Base-by-base conservation (phyloP, 352 stramenopile species). In the Globisporangium ultimum region DNA sequence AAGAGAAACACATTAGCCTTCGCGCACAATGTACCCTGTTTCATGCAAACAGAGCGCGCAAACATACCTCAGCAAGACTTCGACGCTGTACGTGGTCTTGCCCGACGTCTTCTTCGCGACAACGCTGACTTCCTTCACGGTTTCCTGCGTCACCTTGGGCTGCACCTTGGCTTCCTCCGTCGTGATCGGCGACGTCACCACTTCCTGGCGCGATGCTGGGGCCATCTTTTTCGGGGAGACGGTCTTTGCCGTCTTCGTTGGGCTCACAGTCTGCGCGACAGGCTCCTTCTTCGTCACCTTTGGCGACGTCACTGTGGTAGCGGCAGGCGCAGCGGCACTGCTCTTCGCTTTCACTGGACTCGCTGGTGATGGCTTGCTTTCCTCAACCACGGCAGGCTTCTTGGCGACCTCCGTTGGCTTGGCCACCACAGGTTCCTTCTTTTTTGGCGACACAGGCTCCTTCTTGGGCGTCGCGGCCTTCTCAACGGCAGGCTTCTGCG, bases 81-180 rank as follows among this genome's bases (percentile, higher is more conserved):
- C 69, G 24, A 88, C 52, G n/a, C 71, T 78, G 65, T 88, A 89
- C 7, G 67, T 78, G 36, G 74, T 55, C 60, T 88, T 90, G 48
- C 63, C 78, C 51, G 48, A 64, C 14, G 52, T 67, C 36, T 70
- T 78, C 48, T 71, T 56, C 21, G 74, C 53, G 18, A 70, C 55
- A 13, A 77, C 55, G 38, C 58, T 74, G 38, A 80, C 67, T 17
- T 75, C 60, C 36, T 71, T 78, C 21, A 49, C 45, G 21, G 5
- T 59, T 45, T 59, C 52, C 4, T 52, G 21, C 14, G 45, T 34
- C 14, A 5, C 38, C 45, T 64, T 58, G 12, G 5, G 42, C 24
- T 71, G 54, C 3, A 40, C 18, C 24, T 49, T 61, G 14, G 43
- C 49, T 0, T 12, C 12, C 38, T 56, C 15, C 54, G 60, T 69